Base-by-base conservation (phyloP, 1,139 yeast species). In the Spathaspora sp. region DNA sequence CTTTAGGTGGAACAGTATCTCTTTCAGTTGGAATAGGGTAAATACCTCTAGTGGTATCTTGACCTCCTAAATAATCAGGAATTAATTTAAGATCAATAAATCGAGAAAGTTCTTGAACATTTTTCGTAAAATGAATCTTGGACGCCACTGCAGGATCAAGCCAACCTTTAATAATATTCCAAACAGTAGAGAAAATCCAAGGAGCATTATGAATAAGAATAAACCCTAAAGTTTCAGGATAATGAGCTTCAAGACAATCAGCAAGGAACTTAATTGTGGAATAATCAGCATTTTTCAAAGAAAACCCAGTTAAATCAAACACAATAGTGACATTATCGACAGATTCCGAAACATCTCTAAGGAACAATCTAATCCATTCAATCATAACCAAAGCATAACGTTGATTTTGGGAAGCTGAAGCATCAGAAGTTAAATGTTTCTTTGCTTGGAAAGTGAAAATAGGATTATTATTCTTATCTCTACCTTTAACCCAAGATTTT, bases 161-260 rank as follows among this genome's bases (percentile, higher is more conserved):
- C 78, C 78, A 74, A 47, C 63, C 61, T 53, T 72, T 72, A 46
- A 74, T 70, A 41, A 74, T 64, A 47, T 68, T 73, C 80, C 80
- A 74, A 17, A 74, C 72, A 7, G 77, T 70, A 23, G 70, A 67
- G 54, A 74, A 74, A 41, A 74, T 70, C 80, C 80, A 74, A n/a
- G 79, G 80, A 4, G 80, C 78, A 48, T 72, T 73, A 55, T 64
- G 72, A 49, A 74, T 68, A 43, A 72, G 62, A 31, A 74, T 64
- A 23, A 55, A 53, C 7, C 74, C 77, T 61, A 74, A 69, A 48
- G 67, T 64, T 55, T 74, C 78, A n/a, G 80, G 80, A 52, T 73
- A 74, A 49, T 74, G 75, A 7, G 78, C 78, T 58, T 74, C 78
- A 51, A 74, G 72, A 33, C 67, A 70, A 44, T 70, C 73, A 23